Evolutionary conservation across 208 protist genomes (phyloP).

Genomic region (Balamuthia mandrillaris): DNA sequence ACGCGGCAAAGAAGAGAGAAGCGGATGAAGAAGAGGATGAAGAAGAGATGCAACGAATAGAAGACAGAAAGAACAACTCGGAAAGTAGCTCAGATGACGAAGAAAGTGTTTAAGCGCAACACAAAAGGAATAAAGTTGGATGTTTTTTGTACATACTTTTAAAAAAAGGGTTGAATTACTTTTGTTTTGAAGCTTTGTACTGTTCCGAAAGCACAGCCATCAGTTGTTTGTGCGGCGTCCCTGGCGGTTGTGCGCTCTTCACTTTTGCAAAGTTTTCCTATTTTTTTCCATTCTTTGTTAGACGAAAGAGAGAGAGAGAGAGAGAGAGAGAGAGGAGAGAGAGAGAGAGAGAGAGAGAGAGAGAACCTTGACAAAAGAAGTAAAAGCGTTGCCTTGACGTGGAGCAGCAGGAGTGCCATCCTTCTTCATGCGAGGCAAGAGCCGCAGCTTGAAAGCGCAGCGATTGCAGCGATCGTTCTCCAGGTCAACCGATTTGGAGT

Average conservation of each 20-base stretch:
- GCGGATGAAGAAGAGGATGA: no score
- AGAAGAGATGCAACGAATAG: no score
- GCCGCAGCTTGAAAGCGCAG: background rate
- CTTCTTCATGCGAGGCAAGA: constrained; percentile 20
- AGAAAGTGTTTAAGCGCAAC: no score
- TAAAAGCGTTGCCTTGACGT: background rate
- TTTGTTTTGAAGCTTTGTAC: no score
- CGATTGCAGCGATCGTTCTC: no score
- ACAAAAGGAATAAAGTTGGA: no score
- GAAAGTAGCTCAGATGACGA: no score
- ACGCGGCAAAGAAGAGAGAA: no score
- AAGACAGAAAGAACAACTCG: no score
- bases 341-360: no score
- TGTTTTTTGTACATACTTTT: no score
- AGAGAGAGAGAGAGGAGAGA: background rate
- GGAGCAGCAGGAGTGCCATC: constrained; percentile 4
- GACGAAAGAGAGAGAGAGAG: background rate
- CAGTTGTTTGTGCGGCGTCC: background rate
- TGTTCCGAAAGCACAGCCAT: background rate
- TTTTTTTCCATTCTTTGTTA: background rate
- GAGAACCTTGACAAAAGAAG: constrained; percentile 37
- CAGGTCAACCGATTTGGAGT: constrained; percentile 25
- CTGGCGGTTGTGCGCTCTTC: background rate
- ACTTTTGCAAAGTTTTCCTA: background rate
- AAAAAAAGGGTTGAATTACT: no score